Evolutionary conservation across 371 early-diverging fungal species (phyloP).

Genomic region (Capillidium rhysosporum): DNA sequence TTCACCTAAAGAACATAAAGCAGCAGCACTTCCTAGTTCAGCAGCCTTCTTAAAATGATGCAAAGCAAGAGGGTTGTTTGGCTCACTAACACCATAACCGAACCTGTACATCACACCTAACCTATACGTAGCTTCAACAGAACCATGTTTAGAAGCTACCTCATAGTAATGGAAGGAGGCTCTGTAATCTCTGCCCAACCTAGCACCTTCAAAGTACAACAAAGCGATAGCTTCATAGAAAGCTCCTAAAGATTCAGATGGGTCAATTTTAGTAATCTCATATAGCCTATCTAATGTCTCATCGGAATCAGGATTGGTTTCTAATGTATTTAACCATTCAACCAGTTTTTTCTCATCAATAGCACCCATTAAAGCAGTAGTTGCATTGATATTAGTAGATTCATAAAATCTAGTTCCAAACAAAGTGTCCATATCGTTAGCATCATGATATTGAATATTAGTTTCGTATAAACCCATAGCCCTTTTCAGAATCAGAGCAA

Average conservation of each 20-base stretch:
- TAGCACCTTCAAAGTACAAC: constrained; percentile 4
- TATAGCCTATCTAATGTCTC: neutral
- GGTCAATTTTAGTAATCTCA: neutral
- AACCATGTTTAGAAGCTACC: constrained; percentile 17
- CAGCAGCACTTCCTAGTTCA: constrained; percentile 37
- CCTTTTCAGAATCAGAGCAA: neutral
- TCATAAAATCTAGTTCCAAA: constrained; percentile 2
- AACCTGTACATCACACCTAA: constrained; percentile 32
- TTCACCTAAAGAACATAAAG: constrained; percentile 63
- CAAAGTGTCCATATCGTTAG: neutral
- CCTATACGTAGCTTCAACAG: constrained; percentile 18
- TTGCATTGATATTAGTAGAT: neutral
- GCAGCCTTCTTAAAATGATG: constrained; percentile 22
- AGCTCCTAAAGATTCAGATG: neutral
- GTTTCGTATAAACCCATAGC: constrained; percentile 10
- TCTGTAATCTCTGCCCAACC: neutral
- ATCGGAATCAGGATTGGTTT: neutral
- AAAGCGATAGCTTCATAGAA: neutral
- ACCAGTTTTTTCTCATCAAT: neutral
- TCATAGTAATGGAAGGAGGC: constrained; percentile 19
- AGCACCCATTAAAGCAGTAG: neutral
- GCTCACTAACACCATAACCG: constrained; percentile 13
- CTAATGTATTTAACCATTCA: neutral
- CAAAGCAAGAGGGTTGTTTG: constrained; percentile 27
- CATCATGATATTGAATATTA: neutral